Evolutionary conservation across 306 rosid species (phyloP), one percentile per base, ranked within the genome.

Genomic region (Carpinus fangiana): DNA sequence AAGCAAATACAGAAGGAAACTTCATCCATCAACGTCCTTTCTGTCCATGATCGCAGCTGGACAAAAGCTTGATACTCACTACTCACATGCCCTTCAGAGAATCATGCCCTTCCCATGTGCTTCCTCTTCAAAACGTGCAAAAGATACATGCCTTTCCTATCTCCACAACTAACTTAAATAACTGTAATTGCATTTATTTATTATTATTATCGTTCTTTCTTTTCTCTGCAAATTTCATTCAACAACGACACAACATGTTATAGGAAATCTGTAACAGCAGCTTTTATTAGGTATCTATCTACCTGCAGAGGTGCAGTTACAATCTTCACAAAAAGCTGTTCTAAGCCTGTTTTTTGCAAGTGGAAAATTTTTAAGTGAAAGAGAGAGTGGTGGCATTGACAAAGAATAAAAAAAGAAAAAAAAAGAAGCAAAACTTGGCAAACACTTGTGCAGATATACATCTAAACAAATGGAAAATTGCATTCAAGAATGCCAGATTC

Each of bases 401-500:
- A 54, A 36, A 8, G 71, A 72, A 65, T 34, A 72, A 65, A 80
- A 73, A 71, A 54, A 72, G 54, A 50, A 28, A 72, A 75, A 72
- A 84, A 76, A 76, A 68, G 34, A 79, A 77, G 83, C 77, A 87
- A 73, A 81, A 76, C 78, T 74, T 72, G 80, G 76, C 73, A 81
- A 77, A 78, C 47, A 75, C 66, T 73, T 70, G 73, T 60, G 81
- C 72, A 88, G 87, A 87, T 89, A 79, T 93, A 87, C 92, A 89
- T 87, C 84, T 81, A 75, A n/a, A 18, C 54, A n/a, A 47, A 82
- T 31, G 73, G 52, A 71, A 73, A 54, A 78, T 69, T 75, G 76
- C 82, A 89, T 79, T 91, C 88, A 90, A 72, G 89, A 88, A 82
- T 89, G 90, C 97, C 97, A 93, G 69, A 93, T 86, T 85, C 96